Evolutionary conservation across 331 rosid genomes (phyloP).

Genomic region (Telfairia occidentalis): DNA sequence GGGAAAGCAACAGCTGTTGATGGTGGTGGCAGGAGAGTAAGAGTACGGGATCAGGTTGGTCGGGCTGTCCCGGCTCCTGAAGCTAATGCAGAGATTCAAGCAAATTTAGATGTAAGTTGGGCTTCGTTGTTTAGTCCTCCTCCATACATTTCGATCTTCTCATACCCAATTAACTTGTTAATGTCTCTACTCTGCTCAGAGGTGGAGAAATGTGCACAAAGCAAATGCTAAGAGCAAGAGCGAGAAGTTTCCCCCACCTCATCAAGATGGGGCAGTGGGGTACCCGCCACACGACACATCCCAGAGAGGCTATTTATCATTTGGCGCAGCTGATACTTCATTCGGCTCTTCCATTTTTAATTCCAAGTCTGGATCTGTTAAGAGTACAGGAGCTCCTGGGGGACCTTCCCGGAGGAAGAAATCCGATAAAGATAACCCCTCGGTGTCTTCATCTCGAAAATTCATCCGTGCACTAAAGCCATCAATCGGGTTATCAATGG

Average conservation of each 20-base stretch:
- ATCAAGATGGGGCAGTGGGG: constrained; percentile 94
- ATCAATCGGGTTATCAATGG: constrained; percentile 58
- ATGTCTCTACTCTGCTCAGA: constrained; percentile 38
- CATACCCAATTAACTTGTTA: constrained; percentile 12
- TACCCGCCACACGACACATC: constrained; percentile 53
- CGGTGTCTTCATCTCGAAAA: constrained; percentile 52
- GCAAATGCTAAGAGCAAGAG: constrained; percentile 92
- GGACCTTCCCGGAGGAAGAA: constrained; percentile 45
- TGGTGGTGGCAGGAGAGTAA: constrained; percentile 56
- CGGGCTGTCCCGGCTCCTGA: constrained; percentile 87
- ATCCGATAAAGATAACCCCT: constrained; percentile 45
- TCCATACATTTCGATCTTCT: not conserved
- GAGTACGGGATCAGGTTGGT: constrained; percentile 57
- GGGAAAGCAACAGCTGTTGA: constrained; percentile 61
- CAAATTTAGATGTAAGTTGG: constrained; percentile 73
- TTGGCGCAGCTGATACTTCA: constrained; percentile 54
- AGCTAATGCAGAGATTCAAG: constrained; percentile 91
- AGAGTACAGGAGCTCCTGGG: constrained; percentile 34
- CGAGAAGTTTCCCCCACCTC: constrained; percentile 99
- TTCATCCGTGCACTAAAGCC: constrained; percentile 72
- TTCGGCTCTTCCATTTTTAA: constrained; percentile 46
- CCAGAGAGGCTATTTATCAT: constrained; percentile 58
- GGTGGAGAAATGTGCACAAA: constrained; percentile 77
- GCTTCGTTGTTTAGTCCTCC: not conserved
- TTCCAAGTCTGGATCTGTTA: constrained; percentile 40